A percentile compares a stretch with the other conserved stretches of the same genome.
Evolutionary conservation across 2,329 filamentous ascomycete genomes (phyloP).

Genomic region (Alternaria dauci): DNA sequence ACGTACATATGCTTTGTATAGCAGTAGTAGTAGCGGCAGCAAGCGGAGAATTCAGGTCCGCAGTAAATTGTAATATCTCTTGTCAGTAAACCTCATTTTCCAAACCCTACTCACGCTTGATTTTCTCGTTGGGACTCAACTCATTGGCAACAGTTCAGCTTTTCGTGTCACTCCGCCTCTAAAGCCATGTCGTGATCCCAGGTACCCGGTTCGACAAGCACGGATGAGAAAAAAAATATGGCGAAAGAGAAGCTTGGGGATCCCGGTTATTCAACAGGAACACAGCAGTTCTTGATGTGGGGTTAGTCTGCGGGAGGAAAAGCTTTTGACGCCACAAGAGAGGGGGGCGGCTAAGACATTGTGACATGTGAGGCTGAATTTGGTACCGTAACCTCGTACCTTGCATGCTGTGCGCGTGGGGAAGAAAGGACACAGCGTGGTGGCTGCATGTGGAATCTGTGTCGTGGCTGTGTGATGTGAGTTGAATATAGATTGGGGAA

Average conservation of each 20-base stretch:
- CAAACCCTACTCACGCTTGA: neutral
- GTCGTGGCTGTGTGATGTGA: neutral
- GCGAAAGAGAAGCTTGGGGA: neutral
- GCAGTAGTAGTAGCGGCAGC: conserved; percentile 12
- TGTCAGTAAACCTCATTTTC: neutral
- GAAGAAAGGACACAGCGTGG: neutral
- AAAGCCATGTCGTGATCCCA: conserved; percentile 7
- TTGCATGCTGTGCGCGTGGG: conserved; percentile 9
- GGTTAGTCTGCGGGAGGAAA: neutral
- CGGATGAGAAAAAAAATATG: neutral
- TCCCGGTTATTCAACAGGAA: conserved; percentile 12
- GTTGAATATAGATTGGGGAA: conserved; percentile 13
- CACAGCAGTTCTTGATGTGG: conserved; percentile 5
- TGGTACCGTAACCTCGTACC: neutral
- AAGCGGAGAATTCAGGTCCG: conserved; percentile 7
- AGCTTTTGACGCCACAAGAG: conserved; percentile 12
- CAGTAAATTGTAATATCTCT: conserved; percentile 28
- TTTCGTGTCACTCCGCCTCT: neutral
- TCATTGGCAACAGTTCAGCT: neutral
- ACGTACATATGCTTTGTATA: conserved; percentile 29
- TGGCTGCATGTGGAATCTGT: neutral
- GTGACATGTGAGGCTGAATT: neutral
- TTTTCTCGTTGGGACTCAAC: neutral
- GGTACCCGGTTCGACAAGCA: neutral
- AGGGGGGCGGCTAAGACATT: neutral